These are phyloP conservation scores for Lactuca saligna DNA, from an alignment of 129 eudicot genomes.

Conservation along the genomic window DNA sequence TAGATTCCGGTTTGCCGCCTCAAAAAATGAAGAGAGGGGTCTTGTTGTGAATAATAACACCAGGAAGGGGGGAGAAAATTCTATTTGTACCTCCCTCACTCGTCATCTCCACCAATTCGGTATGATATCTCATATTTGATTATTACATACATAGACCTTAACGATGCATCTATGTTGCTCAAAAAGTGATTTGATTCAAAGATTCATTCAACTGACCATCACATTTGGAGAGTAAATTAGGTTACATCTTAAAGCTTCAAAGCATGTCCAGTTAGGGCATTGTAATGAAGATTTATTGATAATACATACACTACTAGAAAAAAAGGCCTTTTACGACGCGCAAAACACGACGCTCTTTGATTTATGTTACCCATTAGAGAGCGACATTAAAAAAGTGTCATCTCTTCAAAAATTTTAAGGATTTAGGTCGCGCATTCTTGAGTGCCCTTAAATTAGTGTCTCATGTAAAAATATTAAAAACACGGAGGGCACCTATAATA, in stretches of 20 bases:
- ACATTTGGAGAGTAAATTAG: too few relatives aligned
- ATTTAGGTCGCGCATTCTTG: too few relatives aligned
- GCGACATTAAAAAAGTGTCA: too few relatives aligned
- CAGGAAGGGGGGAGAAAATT: slow-evolving; percentile 77
- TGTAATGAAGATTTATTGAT: slow-evolving; percentile 5
- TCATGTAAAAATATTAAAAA: too few relatives aligned
- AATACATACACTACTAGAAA: neutral
- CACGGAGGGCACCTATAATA: too few relatives aligned
- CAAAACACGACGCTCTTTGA: too few relatives aligned
- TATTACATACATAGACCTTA: neutral
- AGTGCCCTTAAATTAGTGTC: too few relatives aligned
- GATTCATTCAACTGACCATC: neutral
- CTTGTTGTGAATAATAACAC: slow-evolving; percentile 79
- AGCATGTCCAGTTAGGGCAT: slow-evolving; percentile 6
- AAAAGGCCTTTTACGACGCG: too few relatives aligned
- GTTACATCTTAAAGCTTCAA: neutral
- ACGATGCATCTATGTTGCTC: neutral
- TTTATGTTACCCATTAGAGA: too few relatives aligned
- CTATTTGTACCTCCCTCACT: slow-evolving; percentile 94
- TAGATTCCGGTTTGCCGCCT: slow-evolving; percentile 68
- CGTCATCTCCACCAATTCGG: slow-evolving; percentile 84
- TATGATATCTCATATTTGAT: slow-evolving; percentile 29
- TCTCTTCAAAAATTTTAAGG: too few relatives aligned
- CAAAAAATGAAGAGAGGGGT: slow-evolving; percentile 98
- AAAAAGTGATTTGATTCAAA: neutral